phyloP scores from a whole-genome alignment of 495 filamentous ascomycete genomes.

The Penicillium chermesinum region DNA sequence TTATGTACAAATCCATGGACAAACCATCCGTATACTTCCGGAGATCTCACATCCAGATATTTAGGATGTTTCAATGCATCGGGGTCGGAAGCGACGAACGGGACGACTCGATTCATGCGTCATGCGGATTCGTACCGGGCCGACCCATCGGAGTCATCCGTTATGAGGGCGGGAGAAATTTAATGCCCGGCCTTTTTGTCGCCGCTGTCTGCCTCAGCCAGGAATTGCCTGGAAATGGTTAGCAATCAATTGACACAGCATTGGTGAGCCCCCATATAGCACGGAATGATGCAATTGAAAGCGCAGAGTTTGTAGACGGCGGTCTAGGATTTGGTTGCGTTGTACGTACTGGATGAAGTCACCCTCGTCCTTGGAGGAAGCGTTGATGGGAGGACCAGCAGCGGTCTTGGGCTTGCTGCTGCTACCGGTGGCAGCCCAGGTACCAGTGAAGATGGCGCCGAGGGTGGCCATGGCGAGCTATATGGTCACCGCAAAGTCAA shows the following conservation, averaged over 20 bases:
- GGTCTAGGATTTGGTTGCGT: not conserved
- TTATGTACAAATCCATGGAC: constrained; percentile 40
- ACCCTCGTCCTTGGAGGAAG: constrained; percentile 86
- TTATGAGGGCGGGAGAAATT: constrained; percentile 12
- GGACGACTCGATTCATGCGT: constrained; percentile 15
- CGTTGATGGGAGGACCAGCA: constrained; percentile 74
- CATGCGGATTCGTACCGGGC: constrained; percentile 11
- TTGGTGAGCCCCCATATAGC: not conserved
- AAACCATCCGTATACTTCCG: constrained; percentile 15
- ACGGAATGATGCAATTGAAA: not conserved
- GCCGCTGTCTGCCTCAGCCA: constrained; percentile 65
- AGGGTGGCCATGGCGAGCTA: constrained; percentile 88
- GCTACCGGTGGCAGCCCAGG: constrained; percentile 52
- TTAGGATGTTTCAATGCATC: constrained; percentile 9
- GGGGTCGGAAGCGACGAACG: constrained; percentile 13
- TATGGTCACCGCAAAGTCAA: not conserved
- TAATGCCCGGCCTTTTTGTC: constrained; percentile 68
- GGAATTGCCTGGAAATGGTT: constrained; percentile 55
- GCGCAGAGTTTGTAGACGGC: too few species aligned
- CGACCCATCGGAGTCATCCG: constrained; percentile 18
- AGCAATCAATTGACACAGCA: constrained; percentile 3
- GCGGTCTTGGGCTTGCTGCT: constrained; percentile 56
- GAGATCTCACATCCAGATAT: constrained; percentile 10
- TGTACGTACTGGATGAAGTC: constrained; percentile 87
- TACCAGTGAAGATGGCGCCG: constrained; percentile 56